These are phyloP conservation scores for Saccharomycopsis olivae DNA, from an alignment of 805 yeast genomes.

Conservation along the genomic window DNA sequence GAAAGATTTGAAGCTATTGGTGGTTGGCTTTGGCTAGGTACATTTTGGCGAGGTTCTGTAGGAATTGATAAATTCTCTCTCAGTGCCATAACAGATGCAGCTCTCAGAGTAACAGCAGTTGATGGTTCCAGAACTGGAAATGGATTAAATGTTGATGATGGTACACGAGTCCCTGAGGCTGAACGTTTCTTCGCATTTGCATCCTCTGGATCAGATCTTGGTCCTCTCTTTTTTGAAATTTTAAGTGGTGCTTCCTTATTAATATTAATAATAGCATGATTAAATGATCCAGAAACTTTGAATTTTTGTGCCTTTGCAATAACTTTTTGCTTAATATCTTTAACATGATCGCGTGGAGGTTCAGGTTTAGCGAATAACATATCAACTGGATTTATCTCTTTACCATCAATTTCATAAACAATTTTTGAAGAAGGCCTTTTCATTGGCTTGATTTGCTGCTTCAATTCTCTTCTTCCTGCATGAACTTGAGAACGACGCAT, in stretches of 20 bases:
- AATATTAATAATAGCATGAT: neutral
- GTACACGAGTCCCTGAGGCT: neutral
- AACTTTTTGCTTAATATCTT: no score
- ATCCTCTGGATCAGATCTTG: neutral
- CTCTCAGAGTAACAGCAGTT: neutral
- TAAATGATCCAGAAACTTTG: constrained; percentile 2
- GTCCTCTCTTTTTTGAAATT: neutral
- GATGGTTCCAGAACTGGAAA: neutral
- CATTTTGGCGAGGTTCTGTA: neutral
- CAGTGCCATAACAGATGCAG: neutral
- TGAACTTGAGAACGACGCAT: no score
- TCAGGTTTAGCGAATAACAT: constrained; percentile 11
- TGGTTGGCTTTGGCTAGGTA: no score
- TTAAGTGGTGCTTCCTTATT: neutral
- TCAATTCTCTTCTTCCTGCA: no score
- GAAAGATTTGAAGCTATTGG: neutral
- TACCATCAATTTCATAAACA: constrained; percentile 15
- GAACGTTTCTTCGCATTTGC: neutral
- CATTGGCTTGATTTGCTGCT: no score
- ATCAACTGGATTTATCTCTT: constrained; percentile 16
- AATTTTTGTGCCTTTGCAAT: constrained; percentile 6
- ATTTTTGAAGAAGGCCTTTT: neutral
- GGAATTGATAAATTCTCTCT: neutral
- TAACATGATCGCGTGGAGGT: no score
- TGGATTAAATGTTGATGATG: constrained; percentile 1